Conservation (phyloP, 1,284 basidiomycete genomes). For the Trichosporon coremiiforme region DNA sequence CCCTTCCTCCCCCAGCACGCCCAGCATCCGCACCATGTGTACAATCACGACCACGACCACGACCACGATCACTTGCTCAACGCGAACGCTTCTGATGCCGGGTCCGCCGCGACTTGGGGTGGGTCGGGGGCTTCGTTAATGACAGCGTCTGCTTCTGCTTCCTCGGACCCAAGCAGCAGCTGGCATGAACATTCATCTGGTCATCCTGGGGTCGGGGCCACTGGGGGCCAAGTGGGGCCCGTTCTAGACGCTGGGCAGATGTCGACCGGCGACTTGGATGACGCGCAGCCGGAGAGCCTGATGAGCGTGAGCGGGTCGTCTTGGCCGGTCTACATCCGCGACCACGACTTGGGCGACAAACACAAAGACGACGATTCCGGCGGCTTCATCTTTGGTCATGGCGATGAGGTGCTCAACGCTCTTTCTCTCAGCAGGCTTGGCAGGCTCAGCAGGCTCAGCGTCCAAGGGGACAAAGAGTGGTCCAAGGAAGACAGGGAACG, state of each 20-base stretch:
- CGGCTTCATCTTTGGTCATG: not conserved
- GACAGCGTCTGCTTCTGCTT: not conserved
- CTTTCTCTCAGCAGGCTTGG: too few relatives aligned
- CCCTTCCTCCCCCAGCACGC: not conserved
- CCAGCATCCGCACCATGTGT: not conserved
- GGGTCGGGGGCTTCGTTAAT: not conserved
- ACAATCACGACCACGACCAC: too few relatives aligned
- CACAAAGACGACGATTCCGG: not conserved
- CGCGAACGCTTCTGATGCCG: not conserved
- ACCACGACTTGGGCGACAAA: too few relatives aligned
- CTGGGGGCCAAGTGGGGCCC: not conserved
- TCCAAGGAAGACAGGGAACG: not conserved
- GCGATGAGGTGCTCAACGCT: too few relatives aligned
- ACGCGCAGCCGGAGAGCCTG: too few relatives aligned
- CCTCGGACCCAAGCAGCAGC: not conserved
- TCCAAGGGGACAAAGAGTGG: not conserved
- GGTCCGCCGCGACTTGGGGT: not conserved
- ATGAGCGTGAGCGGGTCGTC: not conserved
- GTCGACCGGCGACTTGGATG: too few relatives aligned
- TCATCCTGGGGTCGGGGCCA: not conserved
- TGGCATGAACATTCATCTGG: not conserved
- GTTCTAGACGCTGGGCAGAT: not conserved
- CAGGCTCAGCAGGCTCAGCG: too few relatives aligned
- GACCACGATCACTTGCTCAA: not conserved
- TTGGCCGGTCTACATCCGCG: too few relatives aligned